phyloP scores from a whole-genome alignment of 495 filamentous ascomycete species.

The Podospora appendiculata region DNA sequence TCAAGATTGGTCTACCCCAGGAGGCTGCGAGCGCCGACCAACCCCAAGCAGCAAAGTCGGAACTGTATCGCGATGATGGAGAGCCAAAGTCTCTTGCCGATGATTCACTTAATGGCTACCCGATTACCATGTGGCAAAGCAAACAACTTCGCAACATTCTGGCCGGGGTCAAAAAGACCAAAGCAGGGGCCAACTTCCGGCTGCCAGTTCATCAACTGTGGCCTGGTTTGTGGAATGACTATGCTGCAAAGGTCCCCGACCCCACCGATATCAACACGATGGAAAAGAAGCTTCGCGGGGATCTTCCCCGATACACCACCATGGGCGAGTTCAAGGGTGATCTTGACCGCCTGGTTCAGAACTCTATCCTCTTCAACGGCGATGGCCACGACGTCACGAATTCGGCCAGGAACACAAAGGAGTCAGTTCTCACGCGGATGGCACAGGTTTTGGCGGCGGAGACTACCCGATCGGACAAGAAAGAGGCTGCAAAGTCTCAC shows the following conservation, averaged over 20 bases:
- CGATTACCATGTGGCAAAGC: slow-evolving; percentile 38
- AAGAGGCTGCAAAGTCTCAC: slow-evolving; percentile 33
- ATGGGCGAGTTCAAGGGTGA: slow-evolving; percentile 63
- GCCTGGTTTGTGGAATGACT: slow-evolving; percentile 51
- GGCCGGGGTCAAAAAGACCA: slow-evolving; percentile 71
- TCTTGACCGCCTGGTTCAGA: slow-evolving; percentile 65
- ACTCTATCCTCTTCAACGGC: slow-evolving; percentile 77
- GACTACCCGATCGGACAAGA: slow-evolving; percentile 49
- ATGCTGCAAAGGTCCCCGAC: slow-evolving; percentile 59
- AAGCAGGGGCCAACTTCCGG: slow-evolving; percentile 62
- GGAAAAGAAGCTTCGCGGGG: slow-evolving; percentile 64
- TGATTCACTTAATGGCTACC: slow-evolving; percentile 16
- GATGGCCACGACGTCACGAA: slow-evolving; percentile 60
- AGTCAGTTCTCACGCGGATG: slow-evolving; percentile 55
- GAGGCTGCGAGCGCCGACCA: slow-evolving; percentile 13
- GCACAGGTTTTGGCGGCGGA: slow-evolving; percentile 39
- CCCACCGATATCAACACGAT: slow-evolving; percentile 82
- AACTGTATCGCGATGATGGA: slow-evolving; percentile 4
- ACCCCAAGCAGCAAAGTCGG: slow-evolving; percentile 3
- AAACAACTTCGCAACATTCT: slow-evolving; percentile 45
- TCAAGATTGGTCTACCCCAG: slow-evolving; percentile 3
- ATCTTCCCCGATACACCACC: slow-evolving; percentile 55
- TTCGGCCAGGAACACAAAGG: slow-evolving; percentile 52
- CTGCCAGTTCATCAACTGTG: slow-evolving; percentile 57
- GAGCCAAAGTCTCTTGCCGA: slow-evolving; percentile 16